Evolutionary conservation across 139 green algal genomes (phyloP), one percentile per base, ranked within the genome.

Genomic region (Penium margaritaceum): DNA sequence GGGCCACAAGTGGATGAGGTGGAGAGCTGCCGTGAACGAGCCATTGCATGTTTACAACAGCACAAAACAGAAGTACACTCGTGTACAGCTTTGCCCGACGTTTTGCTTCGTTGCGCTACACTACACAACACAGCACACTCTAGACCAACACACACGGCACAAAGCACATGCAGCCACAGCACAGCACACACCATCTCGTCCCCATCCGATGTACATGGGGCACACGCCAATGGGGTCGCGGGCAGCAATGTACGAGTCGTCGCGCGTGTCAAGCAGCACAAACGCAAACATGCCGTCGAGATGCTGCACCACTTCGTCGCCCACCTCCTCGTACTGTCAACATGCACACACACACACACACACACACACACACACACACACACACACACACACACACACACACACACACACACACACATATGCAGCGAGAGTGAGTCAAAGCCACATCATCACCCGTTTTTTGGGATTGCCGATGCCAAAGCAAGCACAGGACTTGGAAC

Each of bases 221-320:
- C 87, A 94, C 62, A 97, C 92, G 67, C 94, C 94, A 33, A 99
- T 93, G 29, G 91, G 88, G 83, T 99, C 94, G 0, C 92, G 75
- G 1, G 86, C 91, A 33, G 86, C 90, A 35, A 87, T 88, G 74
- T 93, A 91, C 37, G 78, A 78, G 57, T 85, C 81, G 7, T 80
- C 89, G 54, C 65, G 47, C 55, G 87, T 84, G 69, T 95, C 90
- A 32, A 85, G 79, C 27, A 95, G 74, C 46, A 90, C 84, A 60
- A 89, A 90, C 12, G 89, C 88, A 67, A 98, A 98, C 84, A 97
- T 96, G 77, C 93, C 93, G 72, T 98, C 93, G 47, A 97, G 84
- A 71, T 87, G 87, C 66, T 81, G 81, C 60, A 89, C 90, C 37
- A 96, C 85, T 66, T 90, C 80, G 38, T 87, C 75, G 35, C 81